These are phyloP conservation scores for Blepharisma stoltei DNA, from an alignment of 73 alveolate genomes.

Conservation along the genomic window DNA sequence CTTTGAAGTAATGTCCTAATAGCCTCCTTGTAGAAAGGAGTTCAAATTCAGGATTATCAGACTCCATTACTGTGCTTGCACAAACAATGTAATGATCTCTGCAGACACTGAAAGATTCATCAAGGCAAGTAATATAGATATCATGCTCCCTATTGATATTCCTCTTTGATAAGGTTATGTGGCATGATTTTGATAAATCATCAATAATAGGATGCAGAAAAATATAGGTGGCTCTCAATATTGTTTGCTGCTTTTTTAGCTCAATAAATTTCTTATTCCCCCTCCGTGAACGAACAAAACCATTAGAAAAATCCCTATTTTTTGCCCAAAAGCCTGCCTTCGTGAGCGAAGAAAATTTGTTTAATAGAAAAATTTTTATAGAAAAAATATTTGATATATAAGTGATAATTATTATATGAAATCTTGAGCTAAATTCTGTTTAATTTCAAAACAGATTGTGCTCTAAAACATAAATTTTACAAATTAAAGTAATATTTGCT, in stretches of 20 bases:
- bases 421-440: too few species aligned
- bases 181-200: slow-evolving; percentile 52
- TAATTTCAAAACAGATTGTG: too few species aligned
- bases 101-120: slow-evolving; percentile 40
- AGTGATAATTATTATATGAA: too few species aligned
- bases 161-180: slow-evolving; percentile 66
- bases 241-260: slow-evolving; percentile 52
- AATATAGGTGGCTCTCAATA: slow-evolving; percentile 61
- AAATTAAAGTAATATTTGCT: too few species aligned
- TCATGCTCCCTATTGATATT: slow-evolving; percentile 54
- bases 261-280: too few species aligned
- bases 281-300: too few species aligned
- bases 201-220: slow-evolving; percentile 74
- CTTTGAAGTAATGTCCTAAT: slow-evolving; percentile 56
- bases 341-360: too few species aligned
- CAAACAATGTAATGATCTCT: slow-evolving; percentile 57
- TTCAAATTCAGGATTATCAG: slow-evolving; percentile 60
- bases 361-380: too few species aligned
- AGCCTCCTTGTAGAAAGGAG: slow-evolving; percentile 60
- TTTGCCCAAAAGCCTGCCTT: too few species aligned
- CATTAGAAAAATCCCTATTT: too few species aligned
- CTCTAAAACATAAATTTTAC: too few species aligned
- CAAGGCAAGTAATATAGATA: slow-evolving; percentile 52
- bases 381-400: too few species aligned
- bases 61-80: slow-evolving; percentile 71